These are phyloP conservation scores for Spatholobus suberectus DNA, from an alignment of 306 rosid species.

Conservation along the genomic window DNA sequence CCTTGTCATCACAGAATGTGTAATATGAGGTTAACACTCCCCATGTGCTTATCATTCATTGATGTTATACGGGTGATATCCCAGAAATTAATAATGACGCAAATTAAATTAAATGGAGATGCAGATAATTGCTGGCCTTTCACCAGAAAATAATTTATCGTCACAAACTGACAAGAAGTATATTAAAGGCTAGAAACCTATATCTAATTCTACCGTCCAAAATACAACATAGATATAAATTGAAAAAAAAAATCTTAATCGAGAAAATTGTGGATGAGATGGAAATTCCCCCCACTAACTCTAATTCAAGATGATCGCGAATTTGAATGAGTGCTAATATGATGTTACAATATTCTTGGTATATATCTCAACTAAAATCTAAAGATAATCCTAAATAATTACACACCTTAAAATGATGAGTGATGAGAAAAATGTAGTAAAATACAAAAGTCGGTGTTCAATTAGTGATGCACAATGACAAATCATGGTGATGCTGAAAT, in stretches of 20 bases:
- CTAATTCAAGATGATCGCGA: constrained; percentile 29
- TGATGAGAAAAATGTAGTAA: constrained; percentile 19
- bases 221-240: background rate
- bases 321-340: constrained; percentile 19
- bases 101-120: constrained; percentile 19
- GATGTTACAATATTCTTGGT: constrained; percentile 28
- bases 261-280: constrained; percentile 7
- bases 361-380: constrained; percentile 27
- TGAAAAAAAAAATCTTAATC: background rate
- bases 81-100: constrained; percentile 40
- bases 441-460: constrained; percentile 45
- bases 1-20: constrained; percentile 50
- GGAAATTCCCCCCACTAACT: constrained; percentile 6
- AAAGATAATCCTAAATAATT: constrained; percentile 27
- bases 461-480: constrained; percentile 40
- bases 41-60: constrained; percentile 62
- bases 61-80: constrained; percentile 36
- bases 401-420: constrained; percentile 33
- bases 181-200: constrained; percentile 23
- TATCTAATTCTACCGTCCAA: background rate
- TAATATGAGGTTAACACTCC: constrained; percentile 46
- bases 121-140: constrained; percentile 31
- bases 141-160: constrained; percentile 1
- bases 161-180: constrained; percentile 31
- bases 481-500: constrained; percentile 36